Percentiles rank a stretch among this genome's conserved stretches.
Conservation (phyloP, 1,284 basidiomycete genomes). For the Rhizoctonia solani region DNA sequence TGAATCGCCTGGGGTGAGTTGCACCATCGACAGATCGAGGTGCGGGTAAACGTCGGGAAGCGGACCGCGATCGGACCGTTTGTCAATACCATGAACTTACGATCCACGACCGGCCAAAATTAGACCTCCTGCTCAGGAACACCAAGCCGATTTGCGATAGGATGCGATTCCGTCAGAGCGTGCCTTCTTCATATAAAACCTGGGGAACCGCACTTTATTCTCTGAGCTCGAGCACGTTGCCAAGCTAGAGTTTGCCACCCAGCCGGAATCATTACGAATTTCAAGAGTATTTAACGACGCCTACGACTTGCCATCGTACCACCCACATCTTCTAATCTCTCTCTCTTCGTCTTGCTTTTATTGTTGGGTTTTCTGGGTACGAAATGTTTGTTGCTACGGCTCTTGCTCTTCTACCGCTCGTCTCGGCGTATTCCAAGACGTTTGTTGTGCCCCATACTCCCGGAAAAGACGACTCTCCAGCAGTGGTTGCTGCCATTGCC, state of each 20-base stretch:
- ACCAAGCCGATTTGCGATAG: neutral
- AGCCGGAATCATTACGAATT: neutral
- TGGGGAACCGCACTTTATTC: neutral
- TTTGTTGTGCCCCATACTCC: conserved; percentile 56
- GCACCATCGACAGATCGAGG: neutral
- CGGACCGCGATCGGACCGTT: conserved; percentile 25
- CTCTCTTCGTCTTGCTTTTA: neutral
- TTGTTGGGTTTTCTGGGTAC: neutral
- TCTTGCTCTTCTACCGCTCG: conserved; percentile 40
- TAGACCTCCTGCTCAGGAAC: conserved; percentile 9
- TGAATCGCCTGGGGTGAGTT: no score
- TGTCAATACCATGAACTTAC: neutral
- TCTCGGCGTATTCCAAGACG: conserved; percentile 51
- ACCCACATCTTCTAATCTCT: no score
- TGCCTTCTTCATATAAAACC: no score
- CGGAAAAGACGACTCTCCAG: conserved; percentile 58
- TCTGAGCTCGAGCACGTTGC: conserved; percentile 5
- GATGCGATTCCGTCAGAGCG: neutral
- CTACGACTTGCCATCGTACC: no score
- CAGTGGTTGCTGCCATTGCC: conserved; percentile 50
- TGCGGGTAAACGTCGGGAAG: conserved; percentile 13
- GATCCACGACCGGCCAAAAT: neutral
- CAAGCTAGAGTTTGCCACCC: neutral
- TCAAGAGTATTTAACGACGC: no score
- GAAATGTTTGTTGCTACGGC: conserved; percentile 8